A percentile compares a stretch with the other conserved stretches of the same genome.
Conservation (phyloP, 371 early-diverging fungal species). For the Mortierella sp. region DNA sequence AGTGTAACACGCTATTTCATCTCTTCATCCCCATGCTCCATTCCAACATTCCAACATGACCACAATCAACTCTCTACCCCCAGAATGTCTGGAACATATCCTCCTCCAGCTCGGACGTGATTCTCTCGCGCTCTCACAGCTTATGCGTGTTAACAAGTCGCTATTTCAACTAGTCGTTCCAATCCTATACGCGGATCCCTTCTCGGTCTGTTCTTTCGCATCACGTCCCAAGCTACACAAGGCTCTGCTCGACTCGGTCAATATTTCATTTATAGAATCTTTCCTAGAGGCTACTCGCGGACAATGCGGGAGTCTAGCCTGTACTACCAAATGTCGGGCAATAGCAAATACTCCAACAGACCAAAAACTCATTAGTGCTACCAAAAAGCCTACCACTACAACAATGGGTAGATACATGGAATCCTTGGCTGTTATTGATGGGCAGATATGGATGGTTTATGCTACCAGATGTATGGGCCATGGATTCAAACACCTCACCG, state of each 20-base stretch:
- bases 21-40: not conserved
- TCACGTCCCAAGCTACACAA: not conserved
- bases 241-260: conserved; percentile 16
- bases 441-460: conserved; percentile 7
- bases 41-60: not conserved
- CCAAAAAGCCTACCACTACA: not conserved
- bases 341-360: not conserved
- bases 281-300: not conserved
- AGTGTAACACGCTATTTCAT: no score
- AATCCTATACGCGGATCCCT: conserved; percentile 23
- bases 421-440: conserved; percentile 4
- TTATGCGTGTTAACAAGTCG: conserved; percentile 4
- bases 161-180: conserved; percentile 17
- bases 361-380: not conserved
- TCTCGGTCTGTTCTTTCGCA: not conserved
- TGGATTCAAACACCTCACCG: not conserved
- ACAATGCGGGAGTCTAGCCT: conserved; percentile 3
- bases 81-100: conserved; percentile 22
- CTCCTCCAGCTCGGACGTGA: conserved; percentile 8
- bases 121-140: not conserved
- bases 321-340: not conserved
- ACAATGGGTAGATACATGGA: conserved; percentile 14
- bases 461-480: not conserved
- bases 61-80: conserved; percentile 13
- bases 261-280: not conserved